Evolutionary conservation across 2,329 filamentous ascomycete species (phyloP).

Genomic region (Fusarium sp.): DNA sequence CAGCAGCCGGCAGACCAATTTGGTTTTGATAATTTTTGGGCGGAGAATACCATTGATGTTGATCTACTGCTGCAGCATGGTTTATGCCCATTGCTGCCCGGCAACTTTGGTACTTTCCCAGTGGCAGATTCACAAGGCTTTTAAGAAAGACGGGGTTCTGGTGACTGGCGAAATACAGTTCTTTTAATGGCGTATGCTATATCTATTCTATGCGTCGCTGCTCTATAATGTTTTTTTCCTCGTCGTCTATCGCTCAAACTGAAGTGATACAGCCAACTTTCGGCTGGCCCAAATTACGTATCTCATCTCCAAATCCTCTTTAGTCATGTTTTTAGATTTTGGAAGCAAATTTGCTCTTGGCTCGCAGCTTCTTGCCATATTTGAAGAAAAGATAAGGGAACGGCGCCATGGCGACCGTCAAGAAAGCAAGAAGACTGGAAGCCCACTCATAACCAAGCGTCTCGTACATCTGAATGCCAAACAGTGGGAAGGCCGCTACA

Average conservation of each 20-base stretch:
- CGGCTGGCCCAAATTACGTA: neutral
- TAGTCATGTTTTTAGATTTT: neutral
- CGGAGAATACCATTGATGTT: constrained; percentile 14
- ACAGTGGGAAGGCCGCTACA: constrained; percentile 20
- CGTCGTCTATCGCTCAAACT: neutral
- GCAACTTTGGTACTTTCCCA: constrained; percentile 1
- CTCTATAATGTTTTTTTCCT: neutral
- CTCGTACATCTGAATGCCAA: constrained; percentile 32
- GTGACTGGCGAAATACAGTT: neutral
- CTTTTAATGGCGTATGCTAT: neutral
- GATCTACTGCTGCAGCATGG: constrained; percentile 24
- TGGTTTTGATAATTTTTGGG: constrained; percentile 9
- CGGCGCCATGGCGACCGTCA: constrained; percentile 30
- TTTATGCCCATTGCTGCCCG: constrained; percentile 9
- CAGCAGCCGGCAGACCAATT: neutral
- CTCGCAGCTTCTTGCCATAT: constrained; percentile 25
- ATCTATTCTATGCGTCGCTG: neutral
- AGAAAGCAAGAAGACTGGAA: constrained; percentile 25
- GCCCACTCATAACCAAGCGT: constrained; percentile 32
- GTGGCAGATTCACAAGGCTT: neutral
- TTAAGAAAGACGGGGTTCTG: neutral
- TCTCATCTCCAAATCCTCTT: fast-evolving
- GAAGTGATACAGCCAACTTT: fast-evolving
- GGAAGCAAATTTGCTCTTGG: constrained; percentile 28
- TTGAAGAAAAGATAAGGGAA: constrained; percentile 34